These are phyloP conservation scores for Trametes villosa DNA, from an alignment of 768 basidiomycete species.

Conservation along the genomic window DNA sequence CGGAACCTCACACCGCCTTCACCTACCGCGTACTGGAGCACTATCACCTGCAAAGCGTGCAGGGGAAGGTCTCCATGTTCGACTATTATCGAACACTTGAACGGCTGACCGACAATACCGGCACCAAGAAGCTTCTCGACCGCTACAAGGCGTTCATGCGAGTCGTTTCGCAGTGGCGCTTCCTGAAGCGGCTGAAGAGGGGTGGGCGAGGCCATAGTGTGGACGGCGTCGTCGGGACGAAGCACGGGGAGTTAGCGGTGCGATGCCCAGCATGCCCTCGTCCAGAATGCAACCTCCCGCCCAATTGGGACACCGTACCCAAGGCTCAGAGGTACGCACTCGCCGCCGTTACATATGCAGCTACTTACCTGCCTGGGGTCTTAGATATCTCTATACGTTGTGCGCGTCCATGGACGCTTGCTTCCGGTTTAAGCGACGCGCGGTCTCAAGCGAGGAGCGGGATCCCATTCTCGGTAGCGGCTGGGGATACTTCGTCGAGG, in stretches of 20 bases:
- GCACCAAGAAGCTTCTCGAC: conserved; percentile 19
- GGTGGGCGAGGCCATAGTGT: conserved; percentile 28
- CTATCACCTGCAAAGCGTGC: conserved; percentile 40
- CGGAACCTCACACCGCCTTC: conserved; percentile 34
- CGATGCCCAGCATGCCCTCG: conserved; percentile 34
- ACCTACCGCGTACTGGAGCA: conserved; percentile 36
- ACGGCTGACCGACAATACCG: conserved; percentile 38
- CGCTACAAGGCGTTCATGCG: conserved; percentile 10
- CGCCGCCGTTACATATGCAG: no score
- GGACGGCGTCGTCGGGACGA: conserved; percentile 14
- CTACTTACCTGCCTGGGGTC: no score
- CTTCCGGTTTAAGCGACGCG: conserved; percentile 27
- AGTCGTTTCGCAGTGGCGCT: conserved; percentile 21
- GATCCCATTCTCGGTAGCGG: conserved; percentile 23
- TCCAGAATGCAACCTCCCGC: conserved; percentile 26
- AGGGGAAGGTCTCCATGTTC: conserved; percentile 38
- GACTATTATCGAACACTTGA: conserved; percentile 38
- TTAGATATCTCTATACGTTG: conserved; percentile 30
- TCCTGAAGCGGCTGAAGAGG: conserved; percentile 25
- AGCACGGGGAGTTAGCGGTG: conserved; percentile 22
- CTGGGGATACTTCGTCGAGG: conserved; percentile 6
- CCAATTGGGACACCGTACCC: no score
- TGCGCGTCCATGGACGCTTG: conserved; percentile 35
- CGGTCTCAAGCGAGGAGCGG: conserved; percentile 23
- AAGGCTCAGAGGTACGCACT: no score